phyloP scores from a whole-genome alignment of 2,329 filamentous ascomycete species.

The Trichoderma hamatum region DNA sequence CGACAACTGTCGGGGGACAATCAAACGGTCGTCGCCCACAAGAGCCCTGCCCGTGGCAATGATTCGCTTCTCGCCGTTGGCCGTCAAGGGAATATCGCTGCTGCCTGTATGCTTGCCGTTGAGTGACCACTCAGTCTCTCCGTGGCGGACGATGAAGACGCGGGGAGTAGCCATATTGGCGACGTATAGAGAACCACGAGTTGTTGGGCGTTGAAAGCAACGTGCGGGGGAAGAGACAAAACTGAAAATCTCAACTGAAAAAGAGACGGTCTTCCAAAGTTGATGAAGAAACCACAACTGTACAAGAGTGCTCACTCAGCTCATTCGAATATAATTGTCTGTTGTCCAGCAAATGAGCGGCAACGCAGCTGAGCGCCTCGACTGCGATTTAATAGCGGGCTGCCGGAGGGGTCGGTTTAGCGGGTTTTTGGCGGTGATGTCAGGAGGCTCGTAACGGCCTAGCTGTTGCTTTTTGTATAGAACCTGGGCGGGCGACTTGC shows the following conservation, averaged over 20 bases:
- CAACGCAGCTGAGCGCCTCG: neutral
- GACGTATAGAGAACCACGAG: neutral
- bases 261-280: neutral
- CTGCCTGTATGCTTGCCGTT: constrained; percentile 81
- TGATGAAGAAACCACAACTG: neutral
- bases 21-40: constrained; percentile 80
- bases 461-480: neutral
- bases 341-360: neutral
- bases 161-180: constrained; percentile 58
- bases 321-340: neutral
- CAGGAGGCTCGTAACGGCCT: neutral
- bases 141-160: constrained; percentile 83
- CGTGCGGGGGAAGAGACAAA: neutral
- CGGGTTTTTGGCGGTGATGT: constrained; percentile 13
- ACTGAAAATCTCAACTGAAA: neutral
- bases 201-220: neutral
- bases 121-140: constrained; percentile 94
- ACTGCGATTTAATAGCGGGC: neutral
- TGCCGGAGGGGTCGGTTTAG: constrained; percentile 17
- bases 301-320: neutral
- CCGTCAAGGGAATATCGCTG: constrained; percentile 84
- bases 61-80: constrained; percentile 77
- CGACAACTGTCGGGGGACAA: constrained; percentile 77
- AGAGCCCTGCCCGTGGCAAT: constrained; percentile 79
- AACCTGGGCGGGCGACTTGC: neutral